Base-by-base conservation (phyloP, 495 filamentous ascomycete species). In the Hyaloscypha variabilis region DNA sequence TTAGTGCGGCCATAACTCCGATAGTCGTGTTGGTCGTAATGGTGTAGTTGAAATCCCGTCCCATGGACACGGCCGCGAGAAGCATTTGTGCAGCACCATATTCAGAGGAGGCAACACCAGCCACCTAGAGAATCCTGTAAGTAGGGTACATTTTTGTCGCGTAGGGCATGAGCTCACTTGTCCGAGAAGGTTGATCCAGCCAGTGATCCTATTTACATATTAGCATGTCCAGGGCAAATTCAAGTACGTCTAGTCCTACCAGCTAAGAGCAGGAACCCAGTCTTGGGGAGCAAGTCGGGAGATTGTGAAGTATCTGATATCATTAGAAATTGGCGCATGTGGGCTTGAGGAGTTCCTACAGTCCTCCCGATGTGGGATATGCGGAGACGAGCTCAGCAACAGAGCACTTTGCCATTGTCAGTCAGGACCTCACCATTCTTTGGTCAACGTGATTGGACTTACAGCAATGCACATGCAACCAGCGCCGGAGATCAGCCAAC, bases 41-140 rank as follows among this genome's bases (percentile, higher is more conserved):
- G 6, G 71, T 60, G 68, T 86, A 89, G 14, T 78, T 71, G 69
- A 86, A 84, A 65, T 82, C 74, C 6, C 82, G 77, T 26, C 80
- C 80, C 82, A 91, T 90, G 6, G 84, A 84, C 14, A 88, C 84
- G 19, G 85, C 85, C 5, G 88, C 88, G 6, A 91, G 77, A 36
- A 90, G 83, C 81, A 91, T 83, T 72, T 90, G 86, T 0, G 86
- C 84, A 6, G 85, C 82, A 6, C 87, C 87, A 67, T 90, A 91
- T 67, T 89, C 88, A 1, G 87, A 85, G 0, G 85, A 86, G 8
- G 88, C 88, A 31, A 86, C 80, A 42, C 88, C 88, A 10, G 84
- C 82, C 50, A 90, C 31, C 62, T 64, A 51, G 19, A 49, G 30
- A 24, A 31, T 11, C 31, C 4, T 46, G 6, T 46, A 11, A 30